Base-by-base conservation (phyloP, 1,284 basidiomycete genomes). In the Ceratobasidium papillatum region DNA sequence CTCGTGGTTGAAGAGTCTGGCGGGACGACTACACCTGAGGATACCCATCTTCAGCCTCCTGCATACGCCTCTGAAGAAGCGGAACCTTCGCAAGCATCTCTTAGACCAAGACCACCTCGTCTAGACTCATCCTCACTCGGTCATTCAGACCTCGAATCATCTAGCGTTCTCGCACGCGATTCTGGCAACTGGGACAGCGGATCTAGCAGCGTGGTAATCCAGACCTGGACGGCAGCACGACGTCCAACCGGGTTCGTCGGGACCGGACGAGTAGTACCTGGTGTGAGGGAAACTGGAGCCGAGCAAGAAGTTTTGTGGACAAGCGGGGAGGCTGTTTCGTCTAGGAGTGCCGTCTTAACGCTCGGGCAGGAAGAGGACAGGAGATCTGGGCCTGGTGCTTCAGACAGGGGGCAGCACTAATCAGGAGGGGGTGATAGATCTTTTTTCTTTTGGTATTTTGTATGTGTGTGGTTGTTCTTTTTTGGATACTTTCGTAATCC, bases 211-310 rank as follows among this genome's bases (percentile, higher is more conserved):
- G 68, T 41, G 19, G 36, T 61, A 11, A 47, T 72, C n/a, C 68
- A 72, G 43, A 72, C 68, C 2, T 72, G 68, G 68, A 17, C 22
- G 14, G 19, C 68, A 1, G 68, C 68, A n/a, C 32, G 68, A n/a
- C 68, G 68, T 45, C 56, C 68, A 9, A 72, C 68, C 19, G 68
- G 68, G 17, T 72, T 72, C 45, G 68, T 72, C 25, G 68, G 68
- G 27, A 45, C 45, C 9, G 68, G 68, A 2, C 41, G 54, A 59
- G 56, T 72, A 9, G 30, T 56, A 14, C 52, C 52, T 12, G 30
- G 25, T 32, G 4, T 56, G 30, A 30, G 27, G 27, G 52, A 56
- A 27, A 56, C 52, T 32, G 52, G 27, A 32, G 30, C 52, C 52
- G 27, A 56, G 30, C 52, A 56, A 19, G 52, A 56, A 27, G 45